These are phyloP conservation scores for Allium cepa DNA, from an alignment of 106 monocot genomes.

Conservation along the genomic window DNA sequence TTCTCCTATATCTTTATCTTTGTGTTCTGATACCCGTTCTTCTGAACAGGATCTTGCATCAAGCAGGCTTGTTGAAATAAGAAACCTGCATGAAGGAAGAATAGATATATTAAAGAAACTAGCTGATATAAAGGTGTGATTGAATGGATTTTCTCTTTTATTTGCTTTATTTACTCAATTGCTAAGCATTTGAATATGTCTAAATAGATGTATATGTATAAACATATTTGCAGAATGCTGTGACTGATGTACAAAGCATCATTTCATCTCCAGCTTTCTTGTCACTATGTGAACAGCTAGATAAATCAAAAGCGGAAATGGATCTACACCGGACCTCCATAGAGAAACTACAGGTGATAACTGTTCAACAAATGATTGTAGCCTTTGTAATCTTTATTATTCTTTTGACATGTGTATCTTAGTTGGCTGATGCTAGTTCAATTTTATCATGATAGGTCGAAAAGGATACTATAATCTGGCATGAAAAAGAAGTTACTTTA, in stretches of 20 bases:
- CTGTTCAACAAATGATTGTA: conserved; percentile 33
- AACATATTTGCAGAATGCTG: conserved; percentile 39
- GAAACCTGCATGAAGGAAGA: conserved; percentile 56
- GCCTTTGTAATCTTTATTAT: conserved; percentile 9
- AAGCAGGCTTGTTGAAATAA: conserved; percentile 56
- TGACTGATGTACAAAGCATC: conserved; percentile 45
- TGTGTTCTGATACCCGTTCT: not conserved
- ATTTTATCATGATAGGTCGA: conserved; percentile 48
- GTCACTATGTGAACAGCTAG: conserved; percentile 41
- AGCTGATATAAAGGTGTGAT: conserved; percentile 52
- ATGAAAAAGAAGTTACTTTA: conserved; percentile 62
- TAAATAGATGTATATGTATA: no score
- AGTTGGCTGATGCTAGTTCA: not conserved
- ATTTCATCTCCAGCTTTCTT: conserved; percentile 54
- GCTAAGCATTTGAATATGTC: no score
- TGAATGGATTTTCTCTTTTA: conserved; percentile 3
- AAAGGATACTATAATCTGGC: conserved; percentile 76
- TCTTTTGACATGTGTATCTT: no score
- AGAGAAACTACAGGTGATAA: conserved; percentile 94
- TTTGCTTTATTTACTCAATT: not conserved
- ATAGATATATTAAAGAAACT: conserved; percentile 58
- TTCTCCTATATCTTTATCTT: no score
- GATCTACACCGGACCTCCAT: conserved; percentile 31
- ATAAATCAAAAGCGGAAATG: conserved; percentile 62
- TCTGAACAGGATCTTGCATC: conserved; percentile 63